phyloP scores from a whole-genome alignment of 768 basidiomycete species.

The Paxillus ammoniavirescens region DNA sequence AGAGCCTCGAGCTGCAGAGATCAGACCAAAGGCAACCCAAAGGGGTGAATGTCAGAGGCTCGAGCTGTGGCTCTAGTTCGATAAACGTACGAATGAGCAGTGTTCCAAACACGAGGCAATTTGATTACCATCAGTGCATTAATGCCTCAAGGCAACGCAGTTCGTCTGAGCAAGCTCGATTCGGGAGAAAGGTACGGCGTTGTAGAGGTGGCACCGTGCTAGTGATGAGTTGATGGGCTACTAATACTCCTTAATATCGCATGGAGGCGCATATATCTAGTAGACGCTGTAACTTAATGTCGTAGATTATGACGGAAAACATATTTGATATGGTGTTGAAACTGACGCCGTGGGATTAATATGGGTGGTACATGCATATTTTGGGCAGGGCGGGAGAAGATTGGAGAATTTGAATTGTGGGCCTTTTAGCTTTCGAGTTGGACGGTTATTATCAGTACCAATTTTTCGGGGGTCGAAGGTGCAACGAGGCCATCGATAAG shows the following conservation, averaged over 20 bases:
- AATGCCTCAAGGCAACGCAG: conserved; percentile 27
- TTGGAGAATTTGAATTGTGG: conserved; percentile 5
- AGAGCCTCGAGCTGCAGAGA: background rate
- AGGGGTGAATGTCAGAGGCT: conserved; percentile 1
- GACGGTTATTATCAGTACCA: background rate
- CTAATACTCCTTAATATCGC: background rate
- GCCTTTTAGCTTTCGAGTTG: too few species aligned
- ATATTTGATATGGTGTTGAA: background rate
- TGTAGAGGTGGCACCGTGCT: background rate
- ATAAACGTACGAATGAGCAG: conserved; percentile 7
- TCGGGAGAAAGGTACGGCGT: conserved; percentile 10
- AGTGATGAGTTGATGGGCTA: background rate
- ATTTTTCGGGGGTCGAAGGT: background rate
- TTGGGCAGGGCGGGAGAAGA: background rate
- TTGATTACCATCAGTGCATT: conserved; percentile 18
- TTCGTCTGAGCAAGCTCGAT: conserved; percentile 8
- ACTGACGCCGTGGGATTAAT: background rate
- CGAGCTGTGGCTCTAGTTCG: background rate
- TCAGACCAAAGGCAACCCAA: conserved; percentile 2
- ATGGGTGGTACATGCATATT: too few species aligned
- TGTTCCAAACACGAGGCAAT: conserved; percentile 16
- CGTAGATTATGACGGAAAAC: background rate
- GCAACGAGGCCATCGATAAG: background rate
- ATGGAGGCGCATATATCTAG: too few species aligned
- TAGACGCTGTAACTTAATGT: background rate